Conservation (phyloP, 2,329 filamentous ascomycete species). For the Dothideomycetidae sp. region DNA sequence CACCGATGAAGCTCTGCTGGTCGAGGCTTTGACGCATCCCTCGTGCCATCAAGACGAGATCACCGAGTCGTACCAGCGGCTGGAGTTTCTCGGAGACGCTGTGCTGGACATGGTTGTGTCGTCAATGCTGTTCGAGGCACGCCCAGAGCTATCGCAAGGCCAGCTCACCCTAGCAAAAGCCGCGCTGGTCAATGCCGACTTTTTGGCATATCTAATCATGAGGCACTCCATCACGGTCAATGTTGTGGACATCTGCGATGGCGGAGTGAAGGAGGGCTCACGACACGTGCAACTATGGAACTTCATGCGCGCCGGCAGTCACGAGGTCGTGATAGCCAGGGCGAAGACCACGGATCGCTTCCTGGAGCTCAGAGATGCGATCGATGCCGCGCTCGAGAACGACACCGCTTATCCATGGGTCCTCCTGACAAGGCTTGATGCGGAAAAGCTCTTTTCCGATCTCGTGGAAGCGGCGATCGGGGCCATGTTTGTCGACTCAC, state of each 20-base stretch:
- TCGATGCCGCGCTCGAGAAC: conserved; percentile 38
- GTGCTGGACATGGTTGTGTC: conserved; percentile 69
- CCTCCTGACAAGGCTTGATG: conserved; percentile 47
- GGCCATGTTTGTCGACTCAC: conserved; percentile 67
- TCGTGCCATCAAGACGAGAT: conserved; percentile 38
- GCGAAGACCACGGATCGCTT: conserved; percentile 33
- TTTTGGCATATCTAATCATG: conserved; percentile 65
- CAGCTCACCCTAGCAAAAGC: conserved; percentile 66
- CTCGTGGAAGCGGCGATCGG: conserved; percentile 68
- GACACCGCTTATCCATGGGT: conserved; percentile 61
- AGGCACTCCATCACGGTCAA: conserved; percentile 29
- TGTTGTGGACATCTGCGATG: conserved; percentile 4
- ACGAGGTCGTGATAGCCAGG: conserved; percentile 37
- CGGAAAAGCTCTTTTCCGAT: conserved; percentile 71
- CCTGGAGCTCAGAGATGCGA: conserved; percentile 30
- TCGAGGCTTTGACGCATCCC: conserved; percentile 69
- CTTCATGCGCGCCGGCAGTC: conserved; percentile 19
- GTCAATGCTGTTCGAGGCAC: conserved; percentile 40
- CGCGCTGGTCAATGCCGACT: conserved; percentile 64
- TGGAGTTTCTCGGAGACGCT: conserved; percentile 81
- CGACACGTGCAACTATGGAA: conserved; percentile 16
- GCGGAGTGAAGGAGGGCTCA: conserved; percentile 4
- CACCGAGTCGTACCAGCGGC: conserved; percentile 51
- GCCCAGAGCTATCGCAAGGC: conserved; percentile 35
- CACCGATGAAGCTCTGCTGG: conserved; percentile 48